phyloP scores from a whole-genome alignment of 257 asterid species.

The Solanum chilense region DNA sequence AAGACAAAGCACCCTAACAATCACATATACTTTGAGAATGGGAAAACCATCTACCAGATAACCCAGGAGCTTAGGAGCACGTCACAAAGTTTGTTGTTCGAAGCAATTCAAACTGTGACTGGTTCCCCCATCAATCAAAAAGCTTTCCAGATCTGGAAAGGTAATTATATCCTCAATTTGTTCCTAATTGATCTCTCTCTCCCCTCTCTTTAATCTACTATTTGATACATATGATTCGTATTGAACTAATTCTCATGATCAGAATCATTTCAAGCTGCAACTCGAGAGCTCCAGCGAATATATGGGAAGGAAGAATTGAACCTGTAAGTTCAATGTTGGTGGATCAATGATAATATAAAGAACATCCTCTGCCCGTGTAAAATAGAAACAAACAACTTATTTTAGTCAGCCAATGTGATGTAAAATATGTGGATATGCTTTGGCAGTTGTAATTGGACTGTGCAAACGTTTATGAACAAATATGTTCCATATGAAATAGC shows the following conservation, averaged over 20 bases:
- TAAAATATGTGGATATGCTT: neutral
- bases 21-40: slow-evolving; percentile 84
- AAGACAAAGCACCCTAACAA: slow-evolving; percentile 95
- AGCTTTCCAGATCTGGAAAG: slow-evolving; percentile 94
- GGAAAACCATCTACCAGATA: slow-evolving; percentile 86
- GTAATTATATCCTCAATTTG: slow-evolving; percentile 15
- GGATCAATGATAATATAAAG: slow-evolving; percentile 9
- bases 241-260: neutral
- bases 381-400: neutral
- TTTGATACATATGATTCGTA: neutral
- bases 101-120: slow-evolving; percentile 68
- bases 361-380: slow-evolving; percentile 5
- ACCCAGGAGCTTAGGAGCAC: slow-evolving; percentile 92
- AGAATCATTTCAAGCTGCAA: slow-evolving; percentile 95
- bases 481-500: neutral
- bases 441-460: neutral
- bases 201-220: neutral
- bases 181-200: neutral
- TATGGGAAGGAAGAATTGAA: slow-evolving; percentile 85
- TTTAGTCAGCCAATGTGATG: slow-evolving; percentile 1
- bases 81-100: slow-evolving; percentile 60
- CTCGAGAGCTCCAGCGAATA: slow-evolving; percentile 87
- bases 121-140: slow-evolving; percentile 94
- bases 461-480: neutral
- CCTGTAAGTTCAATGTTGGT: slow-evolving; percentile 16